Base-by-base conservation (phyloP, 2,329 filamentous ascomycete species). In the Monilinia fructicola region DNA sequence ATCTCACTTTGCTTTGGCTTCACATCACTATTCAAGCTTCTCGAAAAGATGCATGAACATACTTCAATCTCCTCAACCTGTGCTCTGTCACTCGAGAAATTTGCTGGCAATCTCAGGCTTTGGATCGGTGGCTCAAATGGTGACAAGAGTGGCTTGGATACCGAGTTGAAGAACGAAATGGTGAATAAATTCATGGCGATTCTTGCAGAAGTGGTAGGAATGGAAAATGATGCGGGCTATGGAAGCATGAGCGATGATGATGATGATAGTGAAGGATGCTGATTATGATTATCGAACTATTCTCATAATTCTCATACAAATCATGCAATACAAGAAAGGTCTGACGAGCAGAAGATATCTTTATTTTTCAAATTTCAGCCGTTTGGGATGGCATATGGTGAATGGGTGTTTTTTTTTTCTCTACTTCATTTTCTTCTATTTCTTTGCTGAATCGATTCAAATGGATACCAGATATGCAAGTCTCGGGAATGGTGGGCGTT, bases 141-240 rank as follows among this genome's bases (percentile, higher is more conserved):
- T 26, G 82, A 82, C 58, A 80, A 80, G 65, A 81, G 80, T 60
- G 84, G 82, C 2, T 77, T 89, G n/a, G 78, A 80, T 23, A 78
- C 78, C 2, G 79, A 81, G 18, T 76, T 85, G n/a, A 82, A 85
- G 67, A 80, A 81, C 66, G 79, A 79, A 69, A 81, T 87, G 71
- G 82, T 88, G 4, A 81, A 84, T 60, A 79, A 81, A 62, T 89
- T 86, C 68, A 75, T 88, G 23, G 73, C 76, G 14, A 81, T 88
- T 46, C 85, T 83, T 18, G 86, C 85, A 74, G 81, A 78, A 60
- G 78, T 85, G 48, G 81, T 87, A 10, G 85, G 86, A 11, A 87
- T 88, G 82, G 83, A 86, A 82, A 85, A 67, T 54, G 86, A 88
- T 71, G 79, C 83, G 1, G 86, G 86, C 10, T 88, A 88, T 74